Evolutionary conservation across 2,329 filamentous ascomycete species (phyloP).

Genomic region (Aspergillus japonicus): DNA sequence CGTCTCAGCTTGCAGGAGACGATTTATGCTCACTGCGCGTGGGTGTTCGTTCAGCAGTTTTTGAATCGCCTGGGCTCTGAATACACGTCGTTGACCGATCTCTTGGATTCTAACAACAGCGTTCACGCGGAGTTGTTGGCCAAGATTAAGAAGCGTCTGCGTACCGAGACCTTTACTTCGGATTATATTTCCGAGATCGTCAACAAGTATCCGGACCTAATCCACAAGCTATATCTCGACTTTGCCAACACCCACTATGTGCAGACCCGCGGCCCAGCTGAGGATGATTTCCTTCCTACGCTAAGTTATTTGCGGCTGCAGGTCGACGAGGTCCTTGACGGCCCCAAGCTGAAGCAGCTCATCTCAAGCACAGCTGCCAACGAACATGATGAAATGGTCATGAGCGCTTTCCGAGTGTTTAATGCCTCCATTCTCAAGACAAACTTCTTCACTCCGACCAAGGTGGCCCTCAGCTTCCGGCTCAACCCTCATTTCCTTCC

Average conservation of each 20-base stretch:
- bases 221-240: slow-evolving; percentile 83
- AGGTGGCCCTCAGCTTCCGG: slow-evolving; percentile 96
- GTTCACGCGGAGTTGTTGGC: slow-evolving; percentile 82
- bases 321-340: slow-evolving; percentile 72
- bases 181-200: slow-evolving; percentile 99
- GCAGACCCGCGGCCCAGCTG: slow-evolving; percentile 59
- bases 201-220: slow-evolving; percentile 79
- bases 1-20: slow-evolving; percentile 91
- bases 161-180: slow-evolving; percentile 94
- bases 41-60: slow-evolving; percentile 98
- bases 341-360: slow-evolving; percentile 69
- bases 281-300: slow-evolving; percentile 69
- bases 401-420: slow-evolving; percentile 95
- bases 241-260: slow-evolving; percentile 87
- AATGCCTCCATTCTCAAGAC: slow-evolving; percentile 93
- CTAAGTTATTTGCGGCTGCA: slow-evolving; percentile 66
- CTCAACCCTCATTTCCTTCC: slow-evolving; percentile 80
- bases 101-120: slow-evolving; percentile 78
- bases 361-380: slow-evolving; percentile 80
- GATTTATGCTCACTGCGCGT: slow-evolving; percentile 94
- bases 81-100: slow-evolving; percentile 80
- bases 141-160: slow-evolving; percentile 91
- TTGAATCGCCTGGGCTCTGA: slow-evolving; percentile 90
- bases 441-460: slow-evolving; percentile 96
- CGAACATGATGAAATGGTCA: slow-evolving; percentile 97